Conservation (phyloP, 2,329 filamentous ascomycete species). For the Aspergillus sp. region DNA sequence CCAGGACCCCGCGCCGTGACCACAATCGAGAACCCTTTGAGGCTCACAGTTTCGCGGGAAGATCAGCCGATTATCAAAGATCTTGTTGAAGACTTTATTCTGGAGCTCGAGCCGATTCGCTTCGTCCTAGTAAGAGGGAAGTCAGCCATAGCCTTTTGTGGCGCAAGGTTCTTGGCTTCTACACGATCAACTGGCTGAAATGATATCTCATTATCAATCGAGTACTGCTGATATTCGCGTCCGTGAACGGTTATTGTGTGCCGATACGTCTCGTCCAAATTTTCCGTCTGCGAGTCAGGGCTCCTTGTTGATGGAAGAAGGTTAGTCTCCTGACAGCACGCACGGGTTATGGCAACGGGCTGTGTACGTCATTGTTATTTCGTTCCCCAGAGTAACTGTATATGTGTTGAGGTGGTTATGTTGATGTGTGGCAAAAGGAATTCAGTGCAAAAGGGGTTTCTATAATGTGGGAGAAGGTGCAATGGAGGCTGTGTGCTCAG, state of each 20-base stretch:
- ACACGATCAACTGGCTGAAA: constrained; percentile 74
- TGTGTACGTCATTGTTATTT: constrained; percentile 35
- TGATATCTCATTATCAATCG: constrained; percentile 65
- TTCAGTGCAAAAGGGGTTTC: constrained; percentile 10
- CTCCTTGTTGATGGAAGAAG: constrained; percentile 34
- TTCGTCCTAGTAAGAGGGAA: constrained; percentile 59
- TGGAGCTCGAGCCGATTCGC: constrained; percentile 64
- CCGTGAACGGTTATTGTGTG: constrained; percentile 63
- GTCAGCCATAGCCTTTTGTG: constrained; percentile 9
- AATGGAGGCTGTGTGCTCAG: constrained; percentile 23
- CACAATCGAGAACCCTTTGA: constrained; percentile 68
- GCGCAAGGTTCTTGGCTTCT: constrained; percentile 20
- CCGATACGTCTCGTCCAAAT: constrained; percentile 60
- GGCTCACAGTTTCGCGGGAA: constrained; percentile 66
- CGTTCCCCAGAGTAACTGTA: constrained; percentile 5
- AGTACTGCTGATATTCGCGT: constrained; percentile 67
- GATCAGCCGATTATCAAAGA: constrained; percentile 69
- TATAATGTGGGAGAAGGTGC: constrained; percentile 15
- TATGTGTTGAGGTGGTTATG: constrained; percentile 2
- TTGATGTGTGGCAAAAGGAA: not conserved
- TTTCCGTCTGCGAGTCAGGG: constrained; percentile 49
- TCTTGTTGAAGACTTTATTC: constrained; percentile 62
- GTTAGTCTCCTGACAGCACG: constrained; percentile 28
- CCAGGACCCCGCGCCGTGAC: constrained; percentile 72
- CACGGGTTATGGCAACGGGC: constrained; percentile 13